These are phyloP conservation scores for Boletus rufocinnamomeus DNA, from an alignment of 768 basidiomycete species.

Conservation along the genomic window DNA sequence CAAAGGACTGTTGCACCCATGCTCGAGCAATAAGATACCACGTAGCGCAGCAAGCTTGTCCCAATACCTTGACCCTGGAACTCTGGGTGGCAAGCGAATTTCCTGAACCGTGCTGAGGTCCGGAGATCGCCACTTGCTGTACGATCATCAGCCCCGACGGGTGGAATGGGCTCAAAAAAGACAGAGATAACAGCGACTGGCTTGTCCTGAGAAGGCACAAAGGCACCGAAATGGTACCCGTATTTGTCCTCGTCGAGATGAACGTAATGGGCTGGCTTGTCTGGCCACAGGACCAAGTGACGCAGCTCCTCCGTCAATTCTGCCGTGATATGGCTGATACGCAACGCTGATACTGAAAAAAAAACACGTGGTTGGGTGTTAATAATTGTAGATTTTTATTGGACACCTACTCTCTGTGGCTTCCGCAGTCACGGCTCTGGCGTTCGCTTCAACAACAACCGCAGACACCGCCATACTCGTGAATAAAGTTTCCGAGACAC, in stretches of 20 bases:
- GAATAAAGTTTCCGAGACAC: conserved; percentile 6
- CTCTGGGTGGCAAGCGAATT: conserved; percentile 57
- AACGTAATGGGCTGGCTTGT: conserved; percentile 49
- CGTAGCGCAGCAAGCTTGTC: conserved; percentile 45
- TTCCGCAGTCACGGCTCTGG: neutral
- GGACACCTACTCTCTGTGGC: conserved; percentile 17
- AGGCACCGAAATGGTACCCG: conserved; percentile 58
- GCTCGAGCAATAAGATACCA: conserved; percentile 42
- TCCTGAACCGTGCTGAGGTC: conserved; percentile 50
- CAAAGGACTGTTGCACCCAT: conserved; percentile 47
- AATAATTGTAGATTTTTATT: neutral
- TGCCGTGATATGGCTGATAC: conserved; percentile 38
- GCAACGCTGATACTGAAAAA: conserved; percentile 13
- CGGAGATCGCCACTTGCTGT: conserved; percentile 3
- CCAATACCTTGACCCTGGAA: conserved; percentile 58
- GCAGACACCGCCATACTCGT: conserved; percentile 5
- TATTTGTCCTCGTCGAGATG: conserved; percentile 51
- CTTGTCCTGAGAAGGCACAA: conserved; percentile 38
- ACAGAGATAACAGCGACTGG: conserved; percentile 59
- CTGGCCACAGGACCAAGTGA: conserved; percentile 60
- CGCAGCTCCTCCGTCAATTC: conserved; percentile 51
- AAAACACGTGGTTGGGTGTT: conserved; percentile 1
- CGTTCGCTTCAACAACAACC: conserved; percentile 8
- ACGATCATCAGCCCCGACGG: conserved; percentile 5
- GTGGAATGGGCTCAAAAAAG: conserved; percentile 46